Conservation (phyloP, 192 early-diverging fungal genomes). For the Gigaspora rosea region DNA sequence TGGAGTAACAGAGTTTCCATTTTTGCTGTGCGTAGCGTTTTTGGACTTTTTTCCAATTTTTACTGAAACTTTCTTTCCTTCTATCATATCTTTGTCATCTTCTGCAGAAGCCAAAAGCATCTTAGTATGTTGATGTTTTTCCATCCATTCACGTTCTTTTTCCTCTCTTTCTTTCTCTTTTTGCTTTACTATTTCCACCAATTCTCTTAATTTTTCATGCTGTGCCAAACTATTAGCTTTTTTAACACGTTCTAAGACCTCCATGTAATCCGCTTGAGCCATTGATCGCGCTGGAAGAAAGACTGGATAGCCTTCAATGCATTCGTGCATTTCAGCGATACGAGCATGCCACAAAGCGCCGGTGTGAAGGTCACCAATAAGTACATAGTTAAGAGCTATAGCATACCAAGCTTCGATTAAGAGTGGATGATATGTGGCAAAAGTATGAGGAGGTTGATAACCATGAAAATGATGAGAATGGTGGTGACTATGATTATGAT, state of each 20-base stretch:
- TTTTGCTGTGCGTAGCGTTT: background rate
- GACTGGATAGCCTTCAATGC: constrained; percentile 31
- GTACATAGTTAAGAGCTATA: constrained; percentile 23
- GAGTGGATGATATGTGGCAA: constrained; percentile 25
- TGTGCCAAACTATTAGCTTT: constrained; percentile 26
- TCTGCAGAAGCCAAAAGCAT: constrained; percentile 24
- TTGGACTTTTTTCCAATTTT: constrained; percentile 22
- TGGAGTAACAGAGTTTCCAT: constrained; percentile 3
- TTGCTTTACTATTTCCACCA: constrained; percentile 20
- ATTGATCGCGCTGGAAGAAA: constrained; percentile 34
- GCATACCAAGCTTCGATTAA: constrained; percentile 30
- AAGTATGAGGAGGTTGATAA: constrained; percentile 17
- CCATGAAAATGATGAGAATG: constrained; percentile 21
- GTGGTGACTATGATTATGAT: constrained; percentile 17
- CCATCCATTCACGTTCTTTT: constrained; percentile 30
- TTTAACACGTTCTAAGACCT: constrained; percentile 29
- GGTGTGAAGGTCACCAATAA: constrained; percentile 17
- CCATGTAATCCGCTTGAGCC: constrained; percentile 34
- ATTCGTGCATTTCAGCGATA: constrained; percentile 25
- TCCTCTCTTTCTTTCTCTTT: constrained; percentile 31
- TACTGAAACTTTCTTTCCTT: constrained; percentile 8
- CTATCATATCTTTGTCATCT: constrained; percentile 7
- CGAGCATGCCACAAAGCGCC: constrained; percentile 23
- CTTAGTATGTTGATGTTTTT: constrained; percentile 21
- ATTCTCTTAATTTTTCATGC: constrained; percentile 30